phyloP scores from a whole-genome alignment of 2,329 filamentous ascomycete species.

The Xylariomycetidae sp. region DNA sequence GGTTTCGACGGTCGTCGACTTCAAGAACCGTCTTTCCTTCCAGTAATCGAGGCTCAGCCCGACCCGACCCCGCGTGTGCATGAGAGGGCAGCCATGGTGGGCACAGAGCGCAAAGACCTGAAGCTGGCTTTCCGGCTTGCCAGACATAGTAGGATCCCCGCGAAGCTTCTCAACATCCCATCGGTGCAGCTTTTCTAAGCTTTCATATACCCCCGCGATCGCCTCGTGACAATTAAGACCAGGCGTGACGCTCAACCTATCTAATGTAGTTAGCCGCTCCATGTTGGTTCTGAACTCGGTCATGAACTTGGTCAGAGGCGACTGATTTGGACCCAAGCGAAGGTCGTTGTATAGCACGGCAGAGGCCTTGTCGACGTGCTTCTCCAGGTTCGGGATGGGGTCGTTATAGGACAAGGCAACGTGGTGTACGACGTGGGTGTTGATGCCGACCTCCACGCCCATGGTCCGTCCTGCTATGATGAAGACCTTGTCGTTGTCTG shows the following conservation, averaged over 20 bases:
- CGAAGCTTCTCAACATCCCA: constrained; percentile 60
- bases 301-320: constrained; percentile 63
- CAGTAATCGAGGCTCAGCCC: constrained; percentile 74
- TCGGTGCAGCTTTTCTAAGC: constrained; percentile 61
- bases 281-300: constrained; percentile 67
- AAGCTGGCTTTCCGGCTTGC: constrained; percentile 42
- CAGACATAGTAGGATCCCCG: constrained; percentile 38
- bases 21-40: constrained; percentile 54
- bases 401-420: constrained; percentile 60
- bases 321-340: constrained; percentile 51
- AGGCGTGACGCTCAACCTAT: constrained; percentile 63
- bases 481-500: constrained; percentile 47
- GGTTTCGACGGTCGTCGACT: constrained; percentile 29
- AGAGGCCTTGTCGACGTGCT: constrained; percentile 55
- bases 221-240: constrained; percentile 73
- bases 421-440: constrained; percentile 55
- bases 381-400: constrained; percentile 50
- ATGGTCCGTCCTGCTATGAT: constrained; percentile 58
- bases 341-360: constrained; percentile 62
- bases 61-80: constrained; percentile 62
- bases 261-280: constrained; percentile 60
- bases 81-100: constrained; percentile 62
- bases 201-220: constrained; percentile 65
- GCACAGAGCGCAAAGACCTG: constrained; percentile 59
- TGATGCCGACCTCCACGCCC: constrained; percentile 55